phyloP scores from a whole-genome alignment of 164 flowering plant species.

The Vitis vinifera region DNA sequence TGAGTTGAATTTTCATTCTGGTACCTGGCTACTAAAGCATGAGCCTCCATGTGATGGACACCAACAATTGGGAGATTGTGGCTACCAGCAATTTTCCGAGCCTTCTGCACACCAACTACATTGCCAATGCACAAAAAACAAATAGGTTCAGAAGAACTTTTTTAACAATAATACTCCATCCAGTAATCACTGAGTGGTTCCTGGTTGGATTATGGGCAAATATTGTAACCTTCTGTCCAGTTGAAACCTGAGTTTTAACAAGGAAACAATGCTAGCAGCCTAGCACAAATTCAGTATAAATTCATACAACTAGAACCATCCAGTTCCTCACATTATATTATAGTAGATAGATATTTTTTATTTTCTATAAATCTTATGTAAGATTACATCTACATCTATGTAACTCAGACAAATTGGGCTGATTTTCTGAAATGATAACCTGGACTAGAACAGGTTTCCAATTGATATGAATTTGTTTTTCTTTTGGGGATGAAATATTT shows the following conservation, averaged over 20 bases:
- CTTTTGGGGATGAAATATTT: not conserved
- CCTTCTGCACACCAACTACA: conserved; percentile 93
- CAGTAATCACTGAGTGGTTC: not conserved
- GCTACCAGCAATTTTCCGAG: conserved; percentile 70
- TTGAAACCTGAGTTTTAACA: no score
- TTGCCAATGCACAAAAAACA: conserved; percentile 10
- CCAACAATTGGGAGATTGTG: conserved; percentile 74
- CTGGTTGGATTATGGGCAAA: not conserved
- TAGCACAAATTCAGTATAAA: no score
- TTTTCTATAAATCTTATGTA: no score
- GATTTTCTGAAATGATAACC: not conserved
- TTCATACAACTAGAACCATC: no score
- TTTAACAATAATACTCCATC: not conserved
- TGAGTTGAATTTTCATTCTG: not conserved
- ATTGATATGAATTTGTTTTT: not conserved
- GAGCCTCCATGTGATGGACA: conserved; percentile 99
- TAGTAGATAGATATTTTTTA: no score
- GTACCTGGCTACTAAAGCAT: conserved; percentile 94
- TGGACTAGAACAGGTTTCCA: not conserved
- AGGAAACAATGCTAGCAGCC: no score
- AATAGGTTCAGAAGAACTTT: not conserved
- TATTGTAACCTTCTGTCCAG: no score
- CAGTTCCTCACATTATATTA: no score
- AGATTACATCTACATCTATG: not conserved
- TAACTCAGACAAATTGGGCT: not conserved